phyloP scores from a whole-genome alignment of 2,329 filamentous ascomycete genomes.

The Colletotrichum noveboracense region DNA sequence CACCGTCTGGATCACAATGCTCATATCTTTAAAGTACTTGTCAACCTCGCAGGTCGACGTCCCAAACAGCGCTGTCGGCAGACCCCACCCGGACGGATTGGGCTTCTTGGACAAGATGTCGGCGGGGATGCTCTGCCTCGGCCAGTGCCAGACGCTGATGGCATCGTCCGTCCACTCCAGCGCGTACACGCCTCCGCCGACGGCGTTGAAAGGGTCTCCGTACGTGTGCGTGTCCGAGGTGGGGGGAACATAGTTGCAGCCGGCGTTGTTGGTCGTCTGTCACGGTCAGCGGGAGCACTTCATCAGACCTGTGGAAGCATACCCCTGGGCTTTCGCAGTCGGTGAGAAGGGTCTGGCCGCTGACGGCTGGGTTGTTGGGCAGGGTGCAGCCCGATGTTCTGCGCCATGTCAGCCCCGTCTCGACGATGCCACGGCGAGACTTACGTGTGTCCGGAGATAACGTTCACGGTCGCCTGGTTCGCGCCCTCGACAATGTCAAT shows the following conservation, averaged over 20 bases:
- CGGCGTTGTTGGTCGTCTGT: slow-evolving; percentile 37
- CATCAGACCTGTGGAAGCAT: background rate
- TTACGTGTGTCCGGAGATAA: slow-evolving; percentile 67
- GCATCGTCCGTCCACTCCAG: slow-evolving; percentile 72
- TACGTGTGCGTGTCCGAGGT: slow-evolving; percentile 52
- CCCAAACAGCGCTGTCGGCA: slow-evolving; percentile 73
- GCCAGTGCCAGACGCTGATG: slow-evolving; percentile 81
- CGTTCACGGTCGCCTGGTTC: slow-evolving; percentile 63
- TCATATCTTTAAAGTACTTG: slow-evolving; percentile 69
- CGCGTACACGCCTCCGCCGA: slow-evolving; percentile 71
- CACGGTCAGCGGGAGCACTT: background rate
- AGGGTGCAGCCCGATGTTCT: slow-evolving; percentile 32
- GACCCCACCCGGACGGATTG: slow-evolving; percentile 70
- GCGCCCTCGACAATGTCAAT: slow-evolving; percentile 76
- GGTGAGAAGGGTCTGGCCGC: slow-evolving; percentile 11
- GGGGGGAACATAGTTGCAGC: slow-evolving; percentile 49
- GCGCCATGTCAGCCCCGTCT: slow-evolving; percentile 23
- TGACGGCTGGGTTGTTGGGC: slow-evolving; percentile 22
- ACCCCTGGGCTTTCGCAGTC: slow-evolving; percentile 29
- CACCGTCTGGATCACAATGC: slow-evolving; percentile 74
- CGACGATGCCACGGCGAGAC: slow-evolving; percentile 3
- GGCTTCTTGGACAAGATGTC: slow-evolving; percentile 68
- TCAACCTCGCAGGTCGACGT: slow-evolving; percentile 68
- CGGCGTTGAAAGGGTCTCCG: slow-evolving; percentile 70
- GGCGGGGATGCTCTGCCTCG: slow-evolving; percentile 65